Evolutionary conservation across 2,329 filamentous ascomycete genomes (phyloP).

Genomic region (Cordyceps cicadae): DNA sequence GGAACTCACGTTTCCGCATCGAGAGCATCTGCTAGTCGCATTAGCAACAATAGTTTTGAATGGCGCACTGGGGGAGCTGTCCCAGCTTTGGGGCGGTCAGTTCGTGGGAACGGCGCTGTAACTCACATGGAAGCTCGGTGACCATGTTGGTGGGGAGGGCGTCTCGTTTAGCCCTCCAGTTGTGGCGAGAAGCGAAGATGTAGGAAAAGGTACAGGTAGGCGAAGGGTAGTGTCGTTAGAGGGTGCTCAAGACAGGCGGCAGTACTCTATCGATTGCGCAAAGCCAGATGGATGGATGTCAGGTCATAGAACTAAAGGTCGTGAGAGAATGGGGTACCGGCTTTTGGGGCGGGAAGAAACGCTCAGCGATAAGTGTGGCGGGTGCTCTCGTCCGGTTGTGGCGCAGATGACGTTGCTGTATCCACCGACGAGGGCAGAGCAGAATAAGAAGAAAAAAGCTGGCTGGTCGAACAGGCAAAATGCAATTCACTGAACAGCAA

Average conservation of each 20-base stretch:
- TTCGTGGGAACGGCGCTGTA: neutral
- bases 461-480: too few species aligned
- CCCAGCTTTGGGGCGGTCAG: neutral
- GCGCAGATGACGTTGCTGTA: conserved; percentile 12
- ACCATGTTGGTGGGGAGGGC: conserved; percentile 30
- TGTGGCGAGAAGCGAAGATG: neutral
- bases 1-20: conserved; percentile 81
- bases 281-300: neutral
- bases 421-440: neutral
- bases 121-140: conserved; percentile 41
- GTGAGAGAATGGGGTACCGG: neutral
- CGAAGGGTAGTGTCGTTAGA: too few species aligned
- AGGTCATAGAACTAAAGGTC: neutral
- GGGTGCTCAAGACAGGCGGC: neutral
- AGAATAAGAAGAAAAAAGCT: neutral
- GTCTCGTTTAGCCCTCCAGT: neutral
- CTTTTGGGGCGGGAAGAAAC: neutral
- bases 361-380: conserved; percentile 1
- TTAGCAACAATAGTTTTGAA: neutral
- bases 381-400: neutral
- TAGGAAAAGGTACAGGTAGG: neutral
- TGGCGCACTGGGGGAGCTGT: neutral
- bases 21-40: conserved; percentile 64
- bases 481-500: too few species aligned
- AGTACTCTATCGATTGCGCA: neutral